These are phyloP conservation scores for Mucor racemosus DNA, from an alignment of 371 early-diverging fungal genomes.

Conservation along the genomic window DNA sequence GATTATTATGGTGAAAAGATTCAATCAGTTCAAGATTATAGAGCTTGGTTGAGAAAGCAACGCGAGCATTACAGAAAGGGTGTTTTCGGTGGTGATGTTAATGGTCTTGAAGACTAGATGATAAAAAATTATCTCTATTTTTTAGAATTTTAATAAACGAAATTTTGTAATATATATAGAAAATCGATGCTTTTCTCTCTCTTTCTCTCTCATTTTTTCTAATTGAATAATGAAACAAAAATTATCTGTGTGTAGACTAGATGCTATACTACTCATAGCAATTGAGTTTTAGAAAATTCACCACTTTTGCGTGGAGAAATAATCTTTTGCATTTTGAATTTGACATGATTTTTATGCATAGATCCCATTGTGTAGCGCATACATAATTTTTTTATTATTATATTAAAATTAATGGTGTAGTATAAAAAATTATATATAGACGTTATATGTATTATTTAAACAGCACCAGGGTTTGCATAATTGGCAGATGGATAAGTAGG, in stretches of 20 bases:
- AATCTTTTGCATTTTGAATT: too few relatives aligned
- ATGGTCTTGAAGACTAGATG: conserved; percentile 27
- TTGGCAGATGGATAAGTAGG: conserved; percentile 27
- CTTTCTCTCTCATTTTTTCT: not conserved
- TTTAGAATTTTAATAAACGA: conserved; percentile 11
- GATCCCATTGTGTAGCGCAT: too few relatives aligned
- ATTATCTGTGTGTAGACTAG: too few relatives aligned
- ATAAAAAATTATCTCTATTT: not conserved
- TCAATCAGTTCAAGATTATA: conserved; percentile 80
- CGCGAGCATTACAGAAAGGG: conserved; percentile 79
- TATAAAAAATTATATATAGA: not conserved
- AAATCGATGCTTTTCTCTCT: not conserved
- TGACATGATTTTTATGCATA: too few relatives aligned
- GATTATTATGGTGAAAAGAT: conserved; percentile 96
- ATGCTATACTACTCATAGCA: too few relatives aligned
- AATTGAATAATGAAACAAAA: too few relatives aligned
- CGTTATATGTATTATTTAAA: not conserved
- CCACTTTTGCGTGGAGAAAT: too few relatives aligned
- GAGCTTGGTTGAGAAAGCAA: conserved; percentile 90
- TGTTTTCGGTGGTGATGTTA: conserved; percentile 59
- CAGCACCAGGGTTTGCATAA: conserved; percentile 14
- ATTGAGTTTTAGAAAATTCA: too few relatives aligned
- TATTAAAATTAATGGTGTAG: not conserved
- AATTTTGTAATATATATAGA: not conserved
- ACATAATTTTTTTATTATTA: not conserved